phyloP scores from a whole-genome alignment of 176 grass and related monocot species.

The Eleusine coracana region DNA sequence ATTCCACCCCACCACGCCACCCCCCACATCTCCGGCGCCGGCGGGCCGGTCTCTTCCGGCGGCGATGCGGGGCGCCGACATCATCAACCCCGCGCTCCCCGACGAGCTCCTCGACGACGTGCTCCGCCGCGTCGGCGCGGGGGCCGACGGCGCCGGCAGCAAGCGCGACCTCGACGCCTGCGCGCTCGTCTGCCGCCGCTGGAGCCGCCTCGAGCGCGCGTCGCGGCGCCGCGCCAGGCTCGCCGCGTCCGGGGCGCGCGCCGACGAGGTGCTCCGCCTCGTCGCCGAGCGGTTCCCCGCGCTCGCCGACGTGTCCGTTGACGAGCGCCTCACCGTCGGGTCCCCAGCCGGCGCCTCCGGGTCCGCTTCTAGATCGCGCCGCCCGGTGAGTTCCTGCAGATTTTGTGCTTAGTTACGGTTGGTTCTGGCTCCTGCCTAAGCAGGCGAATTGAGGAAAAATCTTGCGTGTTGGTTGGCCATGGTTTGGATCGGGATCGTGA shows the following conservation, averaged over 20 bases:
- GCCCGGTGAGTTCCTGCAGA: constrained; percentile 16
- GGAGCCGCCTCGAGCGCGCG: constrained; percentile 63
- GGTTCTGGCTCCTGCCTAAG: no score
- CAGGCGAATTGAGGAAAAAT: not conserved
- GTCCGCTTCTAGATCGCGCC: constrained; percentile 15
- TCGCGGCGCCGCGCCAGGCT: constrained; percentile 55
- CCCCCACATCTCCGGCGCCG: not conserved
- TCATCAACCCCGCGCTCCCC: constrained; percentile 64
- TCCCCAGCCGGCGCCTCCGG: not conserved
- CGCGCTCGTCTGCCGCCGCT: constrained; percentile 70
- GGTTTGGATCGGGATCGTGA: not conserved
- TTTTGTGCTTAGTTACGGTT: not conserved
- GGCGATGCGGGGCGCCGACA: constrained; percentile 65
- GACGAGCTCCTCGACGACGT: constrained; percentile 69
- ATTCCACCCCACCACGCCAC: not conserved
- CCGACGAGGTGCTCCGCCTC: constrained; percentile 56
- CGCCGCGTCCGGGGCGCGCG: constrained; percentile 52
- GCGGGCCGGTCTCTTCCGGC: not conserved
- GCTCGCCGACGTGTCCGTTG: constrained; percentile 57
- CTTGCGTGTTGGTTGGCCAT: not conserved
- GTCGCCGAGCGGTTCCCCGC: constrained; percentile 56
- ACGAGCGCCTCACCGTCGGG: constrained; percentile 48
- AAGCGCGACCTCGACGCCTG: constrained; percentile 78
- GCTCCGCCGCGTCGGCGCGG: constrained; percentile 48
- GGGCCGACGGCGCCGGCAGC: not conserved